These are phyloP conservation scores for Areca catechu DNA, from an alignment of 176 grass and related monocot species.

Conservation along the genomic window DNA sequence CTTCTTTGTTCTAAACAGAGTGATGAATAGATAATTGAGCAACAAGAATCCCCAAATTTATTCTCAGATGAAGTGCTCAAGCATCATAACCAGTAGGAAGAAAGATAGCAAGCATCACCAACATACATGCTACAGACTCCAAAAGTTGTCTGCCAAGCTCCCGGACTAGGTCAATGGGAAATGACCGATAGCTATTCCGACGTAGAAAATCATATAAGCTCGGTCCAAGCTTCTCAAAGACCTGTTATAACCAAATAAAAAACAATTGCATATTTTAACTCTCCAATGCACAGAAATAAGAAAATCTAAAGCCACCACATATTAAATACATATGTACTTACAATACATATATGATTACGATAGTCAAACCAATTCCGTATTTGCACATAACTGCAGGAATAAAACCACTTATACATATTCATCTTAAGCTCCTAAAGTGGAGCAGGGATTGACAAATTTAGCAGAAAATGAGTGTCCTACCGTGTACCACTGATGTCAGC, in stretches of 20 bases:
- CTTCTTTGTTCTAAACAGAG: background rate
- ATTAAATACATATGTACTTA: conserved; percentile 73
- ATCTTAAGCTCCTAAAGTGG: conserved; percentile 54
- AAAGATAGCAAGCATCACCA: conserved; percentile 1
- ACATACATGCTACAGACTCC: conserved; percentile 86
- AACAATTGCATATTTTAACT: too few relatives aligned
- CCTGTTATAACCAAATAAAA: conserved; percentile 34
- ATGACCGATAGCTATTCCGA: conserved; percentile 72
- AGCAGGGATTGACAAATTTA: conserved; percentile 24
- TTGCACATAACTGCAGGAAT: conserved; percentile 98
- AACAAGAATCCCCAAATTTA: background rate
- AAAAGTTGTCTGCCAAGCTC: conserved; percentile 92
- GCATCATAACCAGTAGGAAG: background rate
- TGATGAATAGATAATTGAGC: background rate
- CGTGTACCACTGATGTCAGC: conserved; percentile 63
- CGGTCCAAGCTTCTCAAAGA: conserved; percentile 91
- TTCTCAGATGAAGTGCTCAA: background rate
- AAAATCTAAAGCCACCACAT: background rate
- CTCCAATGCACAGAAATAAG: too few relatives aligned
- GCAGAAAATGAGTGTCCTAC: conserved; percentile 40
- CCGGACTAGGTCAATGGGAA: conserved; percentile 76
- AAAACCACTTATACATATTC: conserved; percentile 67
- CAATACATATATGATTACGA: conserved; percentile 99
- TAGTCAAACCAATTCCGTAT: conserved; percentile 99
- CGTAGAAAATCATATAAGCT: conserved; percentile 84